Percentiles rank a stretch among this genome's conserved stretches.
phyloP scores from a whole-genome alignment of 306 rosid genomes.

The Lagenaria siceraria region DNA sequence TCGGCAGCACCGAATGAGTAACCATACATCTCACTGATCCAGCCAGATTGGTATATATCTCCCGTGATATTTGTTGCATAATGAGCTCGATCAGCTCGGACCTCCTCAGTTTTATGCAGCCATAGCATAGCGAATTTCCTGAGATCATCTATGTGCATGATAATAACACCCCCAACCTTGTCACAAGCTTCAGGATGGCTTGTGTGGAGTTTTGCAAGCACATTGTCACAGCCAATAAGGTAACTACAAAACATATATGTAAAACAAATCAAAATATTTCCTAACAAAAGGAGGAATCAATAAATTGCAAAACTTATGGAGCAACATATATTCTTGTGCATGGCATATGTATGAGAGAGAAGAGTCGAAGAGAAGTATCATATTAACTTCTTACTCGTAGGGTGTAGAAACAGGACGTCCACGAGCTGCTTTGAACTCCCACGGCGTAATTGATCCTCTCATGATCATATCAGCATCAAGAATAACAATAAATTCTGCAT shows the following conservation, averaged over 20 bases:
- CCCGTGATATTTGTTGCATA: constrained; percentile 92
- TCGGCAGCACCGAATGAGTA: constrained; percentile 98
- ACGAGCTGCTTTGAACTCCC: constrained; percentile 94
- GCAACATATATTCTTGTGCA: not conserved
- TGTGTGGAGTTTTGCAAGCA: constrained; percentile 83
- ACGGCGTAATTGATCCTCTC: constrained; percentile 92
- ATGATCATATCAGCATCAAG: constrained; percentile 98
- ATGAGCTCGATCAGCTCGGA: constrained; percentile 92
- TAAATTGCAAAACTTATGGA: not conserved
- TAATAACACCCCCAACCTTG: constrained; percentile 95
- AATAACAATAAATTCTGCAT: constrained; percentile 91
- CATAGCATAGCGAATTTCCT: constrained; percentile 72
- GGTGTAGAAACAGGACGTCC: constrained; percentile 96
- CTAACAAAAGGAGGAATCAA: not conserved
- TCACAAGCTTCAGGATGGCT: constrained; percentile 95
- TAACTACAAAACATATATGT: constrained; percentile 38
- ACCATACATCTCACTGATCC: constrained; percentile 99
- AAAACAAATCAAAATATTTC: constrained; percentile 1
- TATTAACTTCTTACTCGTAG: constrained; percentile 55
- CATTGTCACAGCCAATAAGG: constrained; percentile 93
- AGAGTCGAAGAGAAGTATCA: not conserved
- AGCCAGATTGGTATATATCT: constrained; percentile 79
- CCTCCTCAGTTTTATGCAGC: constrained; percentile 97
- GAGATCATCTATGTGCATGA: constrained; percentile 95
- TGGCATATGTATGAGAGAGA: not conserved